Evolutionary conservation across 306 rosid species (phyloP), one percentile per base, ranked within the genome.

Genomic region (Cucurbita pepo): DNA sequence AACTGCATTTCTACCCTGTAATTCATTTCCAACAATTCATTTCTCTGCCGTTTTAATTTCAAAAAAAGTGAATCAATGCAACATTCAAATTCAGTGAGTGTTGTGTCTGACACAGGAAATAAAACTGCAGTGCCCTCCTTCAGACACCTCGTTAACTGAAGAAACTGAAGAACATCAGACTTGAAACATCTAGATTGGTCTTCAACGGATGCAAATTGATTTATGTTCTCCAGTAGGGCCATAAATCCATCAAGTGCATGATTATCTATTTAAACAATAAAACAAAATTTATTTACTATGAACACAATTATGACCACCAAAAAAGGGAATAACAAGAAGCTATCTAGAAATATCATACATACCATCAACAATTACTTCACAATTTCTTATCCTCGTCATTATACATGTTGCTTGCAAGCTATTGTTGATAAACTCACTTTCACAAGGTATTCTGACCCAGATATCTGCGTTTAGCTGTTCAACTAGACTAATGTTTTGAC

Each of bases 401-500:
- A 90, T 69, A 75, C 87, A 88, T 30, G 80, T 77, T 2, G 84
- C 43, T 61, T 66, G 77, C 76, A 84, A 80, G 79, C 69, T 82
- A 71, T 53, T 21, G 56, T 73, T 45, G 58, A 77, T 63, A 76
- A 80, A 64, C 53, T 83, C 84, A 62, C 69, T 75, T 72, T 58
- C 85, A 76, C 60, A 61, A 30, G 98, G 96, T 74, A 89, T 83
- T 82, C 89, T 86, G 65, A 90, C 90, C 97, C 98, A 93, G 78
- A 93, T 66, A 77, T 93, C 94, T 55, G 85, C 98, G 77, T 84
- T 82, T 75, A 88, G 37, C 66, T 89, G 82, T 56, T 86, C 87
- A 83, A 93, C 62, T 76, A 93, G 72, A 54, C 86, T 53, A 77
- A 73, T 69, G 59, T 55, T 51, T 62, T 72, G 79, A 81, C 76